Percentiles rank a stretch among this genome's conserved stretches.
These are phyloP conservation scores for Lithohypha guttulata DNA, from an alignment of 2,329 filamentous ascomycete species.

Conservation along the genomic window DNA sequence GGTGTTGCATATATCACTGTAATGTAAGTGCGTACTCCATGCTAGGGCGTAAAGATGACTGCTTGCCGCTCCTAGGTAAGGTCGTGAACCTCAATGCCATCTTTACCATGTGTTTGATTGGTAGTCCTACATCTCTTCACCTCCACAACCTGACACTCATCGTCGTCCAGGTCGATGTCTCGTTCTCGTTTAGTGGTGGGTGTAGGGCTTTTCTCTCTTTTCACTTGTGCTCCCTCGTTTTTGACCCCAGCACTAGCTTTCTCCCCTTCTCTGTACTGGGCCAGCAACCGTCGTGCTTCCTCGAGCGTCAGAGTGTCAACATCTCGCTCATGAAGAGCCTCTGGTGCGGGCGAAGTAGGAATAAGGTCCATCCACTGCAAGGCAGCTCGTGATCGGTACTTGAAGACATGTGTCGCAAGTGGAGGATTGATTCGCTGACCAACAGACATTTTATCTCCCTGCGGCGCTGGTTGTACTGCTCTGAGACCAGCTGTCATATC, in stretches of 20 bases:
- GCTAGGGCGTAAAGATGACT: no score
- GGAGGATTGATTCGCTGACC: not conserved
- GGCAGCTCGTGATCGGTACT: constrained; percentile 3
- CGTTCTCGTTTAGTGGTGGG: not conserved
- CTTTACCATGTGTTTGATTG: no score
- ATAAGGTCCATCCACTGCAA: constrained; percentile 2
- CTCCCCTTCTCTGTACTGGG: not conserved
- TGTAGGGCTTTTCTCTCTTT: not conserved
- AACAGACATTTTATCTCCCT: not conserved
- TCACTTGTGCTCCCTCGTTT: not conserved
- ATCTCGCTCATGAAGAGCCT: not conserved
- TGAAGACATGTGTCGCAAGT: not conserved
- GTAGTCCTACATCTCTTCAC: constrained; percentile 1
- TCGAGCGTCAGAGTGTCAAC: constrained; percentile 1
- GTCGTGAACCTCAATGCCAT: no score
- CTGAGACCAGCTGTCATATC: constrained; percentile 3
- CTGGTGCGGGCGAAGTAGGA: constrained; percentile 1
- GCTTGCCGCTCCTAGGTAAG: no score
- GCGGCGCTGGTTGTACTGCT: not conserved
- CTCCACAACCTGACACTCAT: constrained; percentile 1
- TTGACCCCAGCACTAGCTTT: not conserved
- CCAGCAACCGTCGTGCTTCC: not conserved
- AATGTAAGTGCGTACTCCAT: no score
- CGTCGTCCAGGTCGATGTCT: not conserved
- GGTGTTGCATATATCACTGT: no score